Evolutionary conservation across 1,139 yeast genomes (phyloP), one percentile per base, ranked within the genome.

Genomic region (Nematodospora anomalae): DNA sequence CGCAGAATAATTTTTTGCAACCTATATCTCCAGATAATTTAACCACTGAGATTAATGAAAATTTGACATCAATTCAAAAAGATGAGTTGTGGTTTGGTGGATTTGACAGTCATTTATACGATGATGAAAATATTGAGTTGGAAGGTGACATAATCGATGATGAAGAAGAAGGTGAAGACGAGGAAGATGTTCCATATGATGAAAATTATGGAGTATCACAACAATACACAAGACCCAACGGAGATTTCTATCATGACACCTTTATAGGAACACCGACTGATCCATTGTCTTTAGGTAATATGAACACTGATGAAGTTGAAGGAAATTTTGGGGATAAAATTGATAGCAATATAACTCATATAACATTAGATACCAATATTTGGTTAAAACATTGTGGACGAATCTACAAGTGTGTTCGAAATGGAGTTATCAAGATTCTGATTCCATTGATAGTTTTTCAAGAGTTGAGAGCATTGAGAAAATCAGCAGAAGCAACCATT

Each of bases 381-480:
- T 84, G 92, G 92, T 64, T 84, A 45, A 82, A 84, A 49, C 90
- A 83, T 53, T 83, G 89, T 55, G 94, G 92, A 2, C 70, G 83
- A 42, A 69, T 84, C 21, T 84, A 74, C 63, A 84, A 84, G 55
- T 77, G 87, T 50, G 77, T 83, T 11, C 68, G 82, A 26, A 76
- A 76, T 46, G 73, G 72, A 9, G 74, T 82, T 2, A 68, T 84
- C 48, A 77, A 64, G 60, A 58, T 72, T 58, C 60, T 77, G 52
- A 78, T 84, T 6, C 90, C 94, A 29, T 62, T 84, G 41, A 82
- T 85, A 21, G 88, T 85, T 7, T 84, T 84, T 53, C 94, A 84
- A 62, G 94, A 84, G 50, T 62, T 84, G 42, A 63, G 92, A 48
- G 81, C 86, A n/a, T 61, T 84, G 44, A 62, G 94, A 41, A 79